A percentile compares a stretch with the other conserved stretches of the same genome.
Conservation (phyloP, 768 basidiomycete genomes). For the Clavaria fumosa region DNA sequence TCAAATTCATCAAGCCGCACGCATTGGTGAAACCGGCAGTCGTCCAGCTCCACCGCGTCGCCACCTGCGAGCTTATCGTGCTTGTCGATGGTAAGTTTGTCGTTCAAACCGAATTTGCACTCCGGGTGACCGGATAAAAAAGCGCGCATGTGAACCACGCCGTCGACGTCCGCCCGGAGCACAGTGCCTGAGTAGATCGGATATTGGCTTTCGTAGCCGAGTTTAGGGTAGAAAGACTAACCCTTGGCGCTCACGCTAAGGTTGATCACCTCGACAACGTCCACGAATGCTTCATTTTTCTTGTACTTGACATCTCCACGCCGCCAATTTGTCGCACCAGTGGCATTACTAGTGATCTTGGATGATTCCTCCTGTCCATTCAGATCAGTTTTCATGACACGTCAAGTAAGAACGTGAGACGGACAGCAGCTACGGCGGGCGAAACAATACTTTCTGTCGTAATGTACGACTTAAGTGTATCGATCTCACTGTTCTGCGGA, state of each 20-base stretch:
- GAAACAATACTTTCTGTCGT: constrained; percentile 94
- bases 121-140: constrained; percentile 95
- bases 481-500: constrained; percentile 97
- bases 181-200: constrained; percentile 44
- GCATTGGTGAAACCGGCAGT: constrained; percentile 98
- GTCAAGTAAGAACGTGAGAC: constrained; percentile 11
- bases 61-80: constrained; percentile 42
- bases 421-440: constrained; percentile 66
- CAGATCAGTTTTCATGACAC: constrained; percentile 6
- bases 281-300: constrained; percentile 99
- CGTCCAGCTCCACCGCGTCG: constrained; percentile 89
- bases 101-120: constrained; percentile 97
- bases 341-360: constrained; percentile 94
- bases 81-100: constrained; percentile 95
- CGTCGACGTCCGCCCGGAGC: constrained; percentile 93
- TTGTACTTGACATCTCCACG: constrained; percentile 94
- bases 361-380: constrained; percentile 94
- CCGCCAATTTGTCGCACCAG: constrained; percentile 92
- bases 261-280: constrained; percentile 95
- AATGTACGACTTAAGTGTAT: constrained; percentile 94
- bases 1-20: constrained; percentile 93
- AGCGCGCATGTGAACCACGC: constrained; percentile 95
- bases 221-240: constrained; percentile 16
- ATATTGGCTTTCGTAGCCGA: background rate
- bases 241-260: constrained; percentile 96